These are phyloP conservation scores for Dianthus caryophyllus DNA, from an alignment of 148 eudicot species.

Conservation along the genomic window DNA sequence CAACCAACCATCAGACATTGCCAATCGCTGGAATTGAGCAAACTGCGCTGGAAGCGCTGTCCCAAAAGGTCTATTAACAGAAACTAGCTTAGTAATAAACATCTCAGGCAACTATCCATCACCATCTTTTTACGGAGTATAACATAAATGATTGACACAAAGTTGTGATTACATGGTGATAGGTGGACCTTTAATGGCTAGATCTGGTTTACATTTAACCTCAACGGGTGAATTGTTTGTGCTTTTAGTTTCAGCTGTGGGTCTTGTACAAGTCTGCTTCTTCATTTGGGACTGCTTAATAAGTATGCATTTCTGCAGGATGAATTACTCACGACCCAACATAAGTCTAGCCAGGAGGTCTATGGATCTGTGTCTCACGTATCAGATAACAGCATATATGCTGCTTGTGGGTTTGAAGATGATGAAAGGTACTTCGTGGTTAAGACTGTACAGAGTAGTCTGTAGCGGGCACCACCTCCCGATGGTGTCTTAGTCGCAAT, in stretches of 20 bases:
- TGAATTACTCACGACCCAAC: slow-evolving; percentile 36
- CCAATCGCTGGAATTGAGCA: too few relatives aligned
- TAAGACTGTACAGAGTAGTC: not conserved
- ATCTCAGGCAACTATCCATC: not conserved
- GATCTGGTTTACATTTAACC: not conserved
- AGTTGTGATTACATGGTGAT: not conserved
- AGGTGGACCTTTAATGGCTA: not conserved
- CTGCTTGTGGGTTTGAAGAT: slow-evolving; percentile 27
- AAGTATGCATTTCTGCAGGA: slow-evolving; percentile 41
- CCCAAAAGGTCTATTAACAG: too few relatives aligned
- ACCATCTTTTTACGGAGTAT: not conserved
- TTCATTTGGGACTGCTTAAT: not conserved
- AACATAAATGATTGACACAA: not conserved
- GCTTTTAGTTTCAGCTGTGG: not conserved
- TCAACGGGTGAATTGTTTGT: not conserved
- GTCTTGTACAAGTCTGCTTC: not conserved
- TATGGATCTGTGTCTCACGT: slow-evolving; percentile 36
- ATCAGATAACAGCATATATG: slow-evolving; percentile 32
- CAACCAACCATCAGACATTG: too few relatives aligned
- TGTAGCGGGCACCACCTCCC: not conserved
- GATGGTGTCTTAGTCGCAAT: slow-evolving; percentile 1
- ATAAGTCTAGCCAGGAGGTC: slow-evolving; percentile 31
- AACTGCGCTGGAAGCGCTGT: too few relatives aligned
- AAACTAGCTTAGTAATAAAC: not conserved
- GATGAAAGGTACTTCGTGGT: slow-evolving; percentile 45